Base-by-base conservation (phyloP, 345 rosid genomes). In the Eucalyptus fibrosa region DNA sequence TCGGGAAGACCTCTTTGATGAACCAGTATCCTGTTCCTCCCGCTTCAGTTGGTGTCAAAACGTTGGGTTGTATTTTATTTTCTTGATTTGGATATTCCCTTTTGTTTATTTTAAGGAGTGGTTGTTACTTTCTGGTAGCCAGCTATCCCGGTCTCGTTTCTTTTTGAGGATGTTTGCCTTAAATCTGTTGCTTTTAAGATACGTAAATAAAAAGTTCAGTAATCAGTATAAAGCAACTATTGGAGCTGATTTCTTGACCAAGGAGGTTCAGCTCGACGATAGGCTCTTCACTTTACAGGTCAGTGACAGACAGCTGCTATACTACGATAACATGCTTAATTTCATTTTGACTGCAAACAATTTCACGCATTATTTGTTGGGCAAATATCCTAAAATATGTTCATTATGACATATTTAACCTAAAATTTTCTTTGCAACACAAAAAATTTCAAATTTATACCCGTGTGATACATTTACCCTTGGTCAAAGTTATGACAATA, bases 1-100 rank as follows among this genome's bases (percentile, higher is more conserved):
- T 98, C 26, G 98, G 99, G 83, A 98, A 96, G 95, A 98, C 98
- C 67, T 98, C 98, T 24, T 93, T 96, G 96, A 98, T 98, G 99
- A 98, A 97, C 91, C 99, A 97, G 97, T 98, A 97, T 93, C 96
- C 97, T 93, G 30, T 77, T 77, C 47, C 30, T 77, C 30, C 30
- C 24, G 47, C 85, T 55, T 24, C 87, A 72, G 42, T 89, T 28
- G 7, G 11, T 30, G 30, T 9, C 24, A 2, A 8, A n/a, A 49
- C 50, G 30, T 40, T 51, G 18, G 40, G 8, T 50, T 34, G 19
- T 53, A 53, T 30, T 55, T 88, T 80, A 9, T 19, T 82, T 65
- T 88, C 24, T 47, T 77, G 2, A 7, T 77, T 2, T 11, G 3
- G 85, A 40, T 77, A 6, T n/a, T 24, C 44, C 7, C 49, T 65